Conservation (phyloP, 2,329 filamentous ascomycete species). For the Trichoderma hamatum region DNA sequence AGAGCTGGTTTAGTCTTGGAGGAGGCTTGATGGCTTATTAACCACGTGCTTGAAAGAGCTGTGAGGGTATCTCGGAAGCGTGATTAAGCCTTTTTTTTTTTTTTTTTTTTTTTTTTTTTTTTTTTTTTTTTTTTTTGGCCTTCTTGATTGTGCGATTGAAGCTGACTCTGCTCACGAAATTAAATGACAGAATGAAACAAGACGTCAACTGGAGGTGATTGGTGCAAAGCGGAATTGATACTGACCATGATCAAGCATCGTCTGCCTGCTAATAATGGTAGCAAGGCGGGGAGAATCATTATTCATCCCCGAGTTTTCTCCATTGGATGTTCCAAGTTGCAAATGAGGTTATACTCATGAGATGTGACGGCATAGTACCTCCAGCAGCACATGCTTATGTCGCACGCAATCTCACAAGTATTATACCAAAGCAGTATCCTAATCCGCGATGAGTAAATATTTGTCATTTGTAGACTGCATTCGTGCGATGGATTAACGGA, state of each 20-base stretch:
- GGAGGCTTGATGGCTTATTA: not conserved
- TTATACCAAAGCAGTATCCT: not conserved
- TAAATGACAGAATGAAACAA: not conserved
- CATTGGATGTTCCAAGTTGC: not conserved
- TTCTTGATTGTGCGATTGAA: not conserved
- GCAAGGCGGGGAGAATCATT: not conserved
- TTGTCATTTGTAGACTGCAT: not conserved
- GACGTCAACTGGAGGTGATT: not conserved
- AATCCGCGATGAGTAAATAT: not conserved
- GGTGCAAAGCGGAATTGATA: not conserved
- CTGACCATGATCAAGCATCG: not conserved
- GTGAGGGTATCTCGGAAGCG: not conserved
- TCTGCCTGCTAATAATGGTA: not conserved
- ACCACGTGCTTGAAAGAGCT: not conserved
- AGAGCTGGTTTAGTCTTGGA: not conserved
- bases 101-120: not conserved
- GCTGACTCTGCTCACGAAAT: not conserved
- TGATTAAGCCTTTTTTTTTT: not conserved
- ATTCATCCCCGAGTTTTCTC: not conserved
- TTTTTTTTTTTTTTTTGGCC: not conserved
- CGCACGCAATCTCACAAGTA: not conserved
- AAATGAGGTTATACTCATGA: not conserved
- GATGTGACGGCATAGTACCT: not conserved
- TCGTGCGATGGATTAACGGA: too few relatives aligned
- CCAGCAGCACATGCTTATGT: not conserved